phyloP scores from a whole-genome alignment of 192 early-diverging fungal species.

The Dimargaris verticillata region DNA sequence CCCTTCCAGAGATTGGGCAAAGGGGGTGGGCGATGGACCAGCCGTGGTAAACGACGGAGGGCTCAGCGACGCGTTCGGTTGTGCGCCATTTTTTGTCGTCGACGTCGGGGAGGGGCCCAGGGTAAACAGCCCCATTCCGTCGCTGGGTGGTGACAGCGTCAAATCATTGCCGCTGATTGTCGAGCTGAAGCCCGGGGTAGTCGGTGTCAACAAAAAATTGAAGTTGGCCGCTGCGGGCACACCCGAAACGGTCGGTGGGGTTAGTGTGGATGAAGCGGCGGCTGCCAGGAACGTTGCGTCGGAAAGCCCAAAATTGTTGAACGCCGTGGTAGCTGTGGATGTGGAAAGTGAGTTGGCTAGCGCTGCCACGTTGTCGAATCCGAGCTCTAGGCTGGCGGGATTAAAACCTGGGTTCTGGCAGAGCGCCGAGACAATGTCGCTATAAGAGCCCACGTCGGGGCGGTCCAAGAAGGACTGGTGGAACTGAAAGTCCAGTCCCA shows the following conservation, averaged over 20 bases:
- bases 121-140: not conserved
- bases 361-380: not conserved
- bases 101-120: not conserved
- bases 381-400: not conserved
- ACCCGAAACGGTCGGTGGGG: not conserved
- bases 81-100: not conserved
- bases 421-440: constrained; percentile 1
- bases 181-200: constrained; percentile 3
- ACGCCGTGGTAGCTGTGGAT: not conserved
- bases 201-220: constrained; percentile 8
- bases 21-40: not conserved
- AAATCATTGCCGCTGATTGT: not conserved
- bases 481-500: not conserved
- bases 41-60: not conserved
- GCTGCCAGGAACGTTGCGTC: not conserved
- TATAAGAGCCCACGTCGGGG: not conserved
- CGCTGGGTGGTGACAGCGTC: not conserved
- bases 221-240: not conserved
- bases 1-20: not conserved
- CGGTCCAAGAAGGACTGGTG: not conserved
- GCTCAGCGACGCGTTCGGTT: not conserved
- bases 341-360: not conserved
- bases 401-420: not conserved
- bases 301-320: not conserved
- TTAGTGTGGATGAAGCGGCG: not conserved